Percentiles rank a stretch among this genome's conserved stretches.
Conservation (phyloP, 176 grass and related monocot genomes). For the Carex scoparia region DNA sequence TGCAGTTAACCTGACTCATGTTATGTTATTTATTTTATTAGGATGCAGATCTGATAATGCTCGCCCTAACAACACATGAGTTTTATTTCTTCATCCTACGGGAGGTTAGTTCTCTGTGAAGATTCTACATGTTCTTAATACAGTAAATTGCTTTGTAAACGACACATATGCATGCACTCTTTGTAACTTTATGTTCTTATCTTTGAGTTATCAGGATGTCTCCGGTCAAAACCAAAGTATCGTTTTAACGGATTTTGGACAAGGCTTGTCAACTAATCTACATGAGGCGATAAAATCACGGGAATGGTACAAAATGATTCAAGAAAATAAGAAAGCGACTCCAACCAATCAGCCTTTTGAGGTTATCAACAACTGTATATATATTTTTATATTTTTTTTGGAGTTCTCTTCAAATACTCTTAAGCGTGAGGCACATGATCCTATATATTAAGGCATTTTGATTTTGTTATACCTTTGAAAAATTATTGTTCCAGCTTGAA, state of each 20-base stretch:
- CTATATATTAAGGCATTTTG: too few species aligned
- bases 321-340: not conserved
- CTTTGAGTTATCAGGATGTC: not conserved
- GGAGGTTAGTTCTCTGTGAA: conserved; percentile 37
- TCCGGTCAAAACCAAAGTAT: not conserved
- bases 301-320: not conserved
- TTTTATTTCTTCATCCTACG: conserved; percentile 63
- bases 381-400: not conserved
- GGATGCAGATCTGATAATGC: conserved; percentile 77
- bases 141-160: not conserved
- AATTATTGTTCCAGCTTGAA: too few species aligned
- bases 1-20: not conserved
- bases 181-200: not conserved
- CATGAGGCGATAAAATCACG: not conserved
- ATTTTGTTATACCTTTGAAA: too few species aligned
- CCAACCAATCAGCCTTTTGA: not conserved
- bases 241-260: not conserved
- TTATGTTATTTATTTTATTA: conserved; percentile 23
- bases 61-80: conserved; percentile 67
- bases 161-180: not conserved
- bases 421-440: too few species aligned
- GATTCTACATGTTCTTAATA: not conserved
- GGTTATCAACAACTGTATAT: not conserved
- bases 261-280: conserved; percentile 1
- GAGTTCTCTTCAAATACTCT: not conserved